Evolutionary conservation across 1,139 yeast species (phyloP).

Genomic region (Lodderomyces oxycetoniae): DNA sequence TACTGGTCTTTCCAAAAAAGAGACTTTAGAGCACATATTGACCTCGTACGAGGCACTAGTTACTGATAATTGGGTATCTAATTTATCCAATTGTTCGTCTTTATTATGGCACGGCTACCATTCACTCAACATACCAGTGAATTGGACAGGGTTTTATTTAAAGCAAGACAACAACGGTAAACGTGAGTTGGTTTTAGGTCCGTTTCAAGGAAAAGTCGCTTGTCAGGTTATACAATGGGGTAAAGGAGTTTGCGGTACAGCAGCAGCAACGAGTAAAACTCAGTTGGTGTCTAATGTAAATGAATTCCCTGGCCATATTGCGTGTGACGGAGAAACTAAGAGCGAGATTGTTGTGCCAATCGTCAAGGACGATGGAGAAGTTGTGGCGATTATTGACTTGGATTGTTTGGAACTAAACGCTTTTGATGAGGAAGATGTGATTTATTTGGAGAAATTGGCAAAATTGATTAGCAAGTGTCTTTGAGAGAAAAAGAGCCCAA

Average conservation of each 20-base stretch:
- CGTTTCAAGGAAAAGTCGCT: conserved; percentile 96
- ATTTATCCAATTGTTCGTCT: conserved; percentile 80
- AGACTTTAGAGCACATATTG: conserved; percentile 55
- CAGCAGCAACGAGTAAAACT: conserved; percentile 54
- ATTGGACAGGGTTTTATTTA: conserved; percentile 94
- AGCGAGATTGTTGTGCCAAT: conserved; percentile 94
- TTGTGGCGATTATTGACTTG: conserved; percentile 78
- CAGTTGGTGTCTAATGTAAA: conserved; percentile 77
- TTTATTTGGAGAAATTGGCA: conserved; percentile 59
- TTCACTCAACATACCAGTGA: conserved; percentile 53
- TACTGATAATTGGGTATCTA: conserved; percentile 81
- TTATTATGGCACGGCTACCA: conserved; percentile 85
- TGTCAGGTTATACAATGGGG: conserved; percentile 80
- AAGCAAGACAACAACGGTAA: too few species aligned
- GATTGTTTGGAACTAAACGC: conserved; percentile 68
- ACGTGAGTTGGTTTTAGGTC: conserved; percentile 77
- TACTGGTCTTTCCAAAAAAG: conserved; percentile 39
- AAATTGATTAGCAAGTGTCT: conserved; percentile 33
- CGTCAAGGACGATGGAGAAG: conserved; percentile 31
- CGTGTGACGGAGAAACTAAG: conserved; percentile 92
- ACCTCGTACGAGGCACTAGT: conserved; percentile 65
- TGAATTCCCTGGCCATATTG: conserved; percentile 85
- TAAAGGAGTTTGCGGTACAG: conserved; percentile 87
- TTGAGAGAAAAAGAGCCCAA: too few species aligned
- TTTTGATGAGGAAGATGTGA: conserved; percentile 59